phyloP scores from a whole-genome alignment of 2,329 filamentous ascomycete species.

The Aspergillus ruber region DNA sequence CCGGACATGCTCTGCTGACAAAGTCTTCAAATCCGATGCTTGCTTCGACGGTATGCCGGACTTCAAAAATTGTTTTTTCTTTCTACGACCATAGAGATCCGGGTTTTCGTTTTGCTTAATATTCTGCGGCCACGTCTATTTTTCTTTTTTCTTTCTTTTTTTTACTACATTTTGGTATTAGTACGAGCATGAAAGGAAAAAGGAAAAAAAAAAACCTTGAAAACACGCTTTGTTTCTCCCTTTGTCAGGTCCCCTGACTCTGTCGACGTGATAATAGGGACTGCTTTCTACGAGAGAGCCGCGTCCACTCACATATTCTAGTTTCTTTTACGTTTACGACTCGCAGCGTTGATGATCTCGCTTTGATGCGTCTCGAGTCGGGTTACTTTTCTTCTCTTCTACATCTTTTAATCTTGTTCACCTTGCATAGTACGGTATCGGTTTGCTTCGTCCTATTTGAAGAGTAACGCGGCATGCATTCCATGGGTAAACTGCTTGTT shows the following conservation, averaged over 20 bases:
- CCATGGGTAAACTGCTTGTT: conserved; percentile 3
- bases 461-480: conserved; percentile 15
- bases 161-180: conserved; percentile 12
- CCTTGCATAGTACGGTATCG: conserved; percentile 15
- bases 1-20: conserved; percentile 29
- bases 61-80: conserved; percentile 18
- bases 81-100: conserved; percentile 29
- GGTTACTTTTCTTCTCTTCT: conserved; percentile 2
- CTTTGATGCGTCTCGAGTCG: neutral
- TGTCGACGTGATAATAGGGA: too few relatives aligned
- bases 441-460: conserved; percentile 3
- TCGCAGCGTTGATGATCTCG: conserved; percentile 2
- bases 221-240: conserved; percentile 3
- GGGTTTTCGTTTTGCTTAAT: conserved; percentile 12
- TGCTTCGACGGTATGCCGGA: conserved; percentile 23
- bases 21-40: conserved; percentile 22
- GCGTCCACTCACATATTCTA: too few relatives aligned
- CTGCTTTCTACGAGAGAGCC: too few relatives aligned
- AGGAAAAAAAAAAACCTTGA: conserved; percentile 14
- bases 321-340: neutral
- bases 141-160: conserved; percentile 5
- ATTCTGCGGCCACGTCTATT: conserved; percentile 5
- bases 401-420: conserved; percentile 5
- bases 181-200: conserved; percentile 22
- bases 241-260: too few relatives aligned